A percentile compares a stretch with the other conserved stretches of the same genome.
These are phyloP conservation scores for Malus hybrid DNA, from an alignment of 331 rosid species.

Conservation along the genomic window DNA sequence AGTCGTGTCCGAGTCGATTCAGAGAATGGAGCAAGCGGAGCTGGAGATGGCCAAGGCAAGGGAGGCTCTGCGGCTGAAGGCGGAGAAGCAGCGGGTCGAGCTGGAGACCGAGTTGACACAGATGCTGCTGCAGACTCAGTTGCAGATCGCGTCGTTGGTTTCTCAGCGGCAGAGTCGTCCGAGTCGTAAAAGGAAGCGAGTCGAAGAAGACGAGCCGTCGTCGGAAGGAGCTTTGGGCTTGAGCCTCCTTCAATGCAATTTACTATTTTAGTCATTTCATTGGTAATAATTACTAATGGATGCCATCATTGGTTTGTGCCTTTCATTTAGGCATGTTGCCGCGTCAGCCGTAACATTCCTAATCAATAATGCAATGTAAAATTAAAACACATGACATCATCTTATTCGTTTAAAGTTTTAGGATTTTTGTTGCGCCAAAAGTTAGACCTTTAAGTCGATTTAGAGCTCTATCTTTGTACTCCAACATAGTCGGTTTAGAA, in stretches of 20 bases:
- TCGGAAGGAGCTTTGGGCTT: conserved; percentile 13
- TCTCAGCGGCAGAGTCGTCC: conserved; percentile 8
- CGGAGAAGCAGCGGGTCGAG: conserved; percentile 29
- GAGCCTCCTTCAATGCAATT: conserved; percentile 24
- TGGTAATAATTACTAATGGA: background rate
- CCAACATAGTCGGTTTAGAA: no score
- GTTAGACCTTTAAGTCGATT: no score
- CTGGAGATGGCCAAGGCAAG: conserved; percentile 31
- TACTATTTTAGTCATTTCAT: conserved; percentile 11
- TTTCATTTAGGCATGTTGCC: no score
- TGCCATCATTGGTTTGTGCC: background rate
- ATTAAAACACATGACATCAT: no score
- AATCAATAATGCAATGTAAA: no score
- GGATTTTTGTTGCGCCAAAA: no score
- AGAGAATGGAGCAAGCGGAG: conserved; percentile 28
- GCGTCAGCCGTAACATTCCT: no score
- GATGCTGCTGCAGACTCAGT: conserved; percentile 27
- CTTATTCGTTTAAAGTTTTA: no score
- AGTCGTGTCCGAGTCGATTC: conserved; percentile 28
- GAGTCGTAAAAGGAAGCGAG: conserved; percentile 30
- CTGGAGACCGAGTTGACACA: conserved; percentile 31
- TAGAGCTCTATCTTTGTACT: no score
- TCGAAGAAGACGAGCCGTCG: conserved; percentile 7
- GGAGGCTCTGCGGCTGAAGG: conserved; percentile 27
- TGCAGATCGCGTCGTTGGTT: conserved; percentile 29